Evolutionary conservation across 1,284 basidiomycete species (phyloP), one percentile per base, ranked within the genome.

Genomic region (Ceratobasidium sp.): DNA sequence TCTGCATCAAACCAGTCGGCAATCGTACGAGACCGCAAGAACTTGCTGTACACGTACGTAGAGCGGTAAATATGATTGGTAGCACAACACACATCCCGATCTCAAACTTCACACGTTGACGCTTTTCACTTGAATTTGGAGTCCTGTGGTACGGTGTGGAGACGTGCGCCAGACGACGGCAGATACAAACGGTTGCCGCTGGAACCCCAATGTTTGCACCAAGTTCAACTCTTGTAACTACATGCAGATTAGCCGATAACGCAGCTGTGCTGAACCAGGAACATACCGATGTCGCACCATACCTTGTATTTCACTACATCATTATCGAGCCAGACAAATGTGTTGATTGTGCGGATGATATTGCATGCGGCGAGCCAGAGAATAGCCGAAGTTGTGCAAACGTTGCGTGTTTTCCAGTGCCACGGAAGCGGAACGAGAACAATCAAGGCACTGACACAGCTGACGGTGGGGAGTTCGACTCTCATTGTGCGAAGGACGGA

Each of bases 351-450:
- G 68, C 80, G 81, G 22, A 84, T 80, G 12, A 90, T 25, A 73
- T 86, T 86, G 31, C 77, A 78, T 2, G 83, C 69, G 20, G 84
- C 77, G 1, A 87, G 80, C 88, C 88, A 91, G 1, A 80, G 73
- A 56, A 89, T 82, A 56, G 85, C 76, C 60, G 84, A 81, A 10
- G 86, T 76, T 13, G 81, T 80, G 4, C 85, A 82, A n/a, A 85
- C 78, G 73, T 87, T 89, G 70, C 83, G 80, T 1, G 86, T 82
- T 70, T 84, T 80, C 74, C 82, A 77, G 56, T 81, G 80, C 71
- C 77, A 77, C n/a, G 76, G 73, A 0, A 76, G 20, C 0, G 77
- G 76, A 1, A 79, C 72, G 17, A 78, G 71, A 40, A 80, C 68
- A 17, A 79, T 60, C 17, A 77, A 7, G 10, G 77, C 56, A 17